These are phyloP conservation scores for Castanea crenata DNA, from an alignment of 306 rosid species.

Conservation along the genomic window DNA sequence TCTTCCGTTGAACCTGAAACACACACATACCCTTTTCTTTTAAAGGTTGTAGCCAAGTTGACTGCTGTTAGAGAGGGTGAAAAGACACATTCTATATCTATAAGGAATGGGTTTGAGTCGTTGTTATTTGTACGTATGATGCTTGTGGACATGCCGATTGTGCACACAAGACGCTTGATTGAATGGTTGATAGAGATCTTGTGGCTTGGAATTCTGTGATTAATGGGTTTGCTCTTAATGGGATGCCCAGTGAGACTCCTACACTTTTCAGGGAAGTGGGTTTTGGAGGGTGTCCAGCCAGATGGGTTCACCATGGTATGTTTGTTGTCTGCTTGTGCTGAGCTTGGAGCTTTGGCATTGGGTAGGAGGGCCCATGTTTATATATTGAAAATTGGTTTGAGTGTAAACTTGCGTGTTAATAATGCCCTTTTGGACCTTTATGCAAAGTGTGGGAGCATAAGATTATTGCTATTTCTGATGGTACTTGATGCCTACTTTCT, in stretches of 20 bases:
- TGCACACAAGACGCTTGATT: constrained; percentile 48
- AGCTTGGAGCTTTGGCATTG: constrained; percentile 50
- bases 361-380: constrained; percentile 53
- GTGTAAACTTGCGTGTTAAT: no score
- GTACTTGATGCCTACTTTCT: background rate
- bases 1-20: constrained; percentile 45
- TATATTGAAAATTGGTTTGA: constrained; percentile 35
- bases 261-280: constrained; percentile 46
- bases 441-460: no score
- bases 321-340: constrained; percentile 53
- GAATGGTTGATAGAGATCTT: constrained; percentile 39
- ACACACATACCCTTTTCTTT: constrained; percentile 56
- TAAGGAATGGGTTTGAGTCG: constrained; percentile 47
- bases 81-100: constrained; percentile 27
- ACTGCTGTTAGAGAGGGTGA: constrained; percentile 45
- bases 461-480: background rate
- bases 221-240: constrained; percentile 53
- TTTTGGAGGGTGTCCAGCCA: constrained; percentile 32
- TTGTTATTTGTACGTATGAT: constrained; percentile 50
- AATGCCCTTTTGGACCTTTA: no score
- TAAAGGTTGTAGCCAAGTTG: constrained; percentile 48
- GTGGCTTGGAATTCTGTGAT: constrained; percentile 58
- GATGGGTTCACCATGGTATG: constrained; percentile 61
- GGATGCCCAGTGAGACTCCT: constrained; percentile 58
- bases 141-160: constrained; percentile 44